Evolutionary conservation across 495 filamentous ascomycete species (phyloP).

Genomic region (Penicillium odoratum): DNA sequence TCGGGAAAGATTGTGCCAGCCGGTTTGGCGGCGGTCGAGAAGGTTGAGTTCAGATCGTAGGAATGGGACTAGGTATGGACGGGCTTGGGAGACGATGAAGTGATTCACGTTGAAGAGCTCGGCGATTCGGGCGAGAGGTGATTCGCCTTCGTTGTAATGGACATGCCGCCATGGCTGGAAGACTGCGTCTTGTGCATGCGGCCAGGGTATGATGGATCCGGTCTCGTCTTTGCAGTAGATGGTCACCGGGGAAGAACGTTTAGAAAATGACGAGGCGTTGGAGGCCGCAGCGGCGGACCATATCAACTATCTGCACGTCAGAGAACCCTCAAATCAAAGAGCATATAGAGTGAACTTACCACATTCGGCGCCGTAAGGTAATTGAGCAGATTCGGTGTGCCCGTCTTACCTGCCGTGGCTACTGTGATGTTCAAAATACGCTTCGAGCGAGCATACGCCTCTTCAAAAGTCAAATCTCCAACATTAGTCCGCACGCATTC

Average conservation of each 20-base stretch:
- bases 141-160: conserved; percentile 71
- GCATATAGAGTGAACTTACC: conserved; percentile 48
- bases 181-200: conserved; percentile 61
- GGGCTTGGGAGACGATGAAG: conserved; percentile 94
- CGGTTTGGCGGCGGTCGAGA: conserved; percentile 61
- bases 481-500: conserved; percentile 84
- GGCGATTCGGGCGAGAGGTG: conserved; percentile 78
- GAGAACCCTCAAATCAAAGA: background rate
- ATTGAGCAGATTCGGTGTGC: conserved; percentile 83
- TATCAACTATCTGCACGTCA: conserved; percentile 57
- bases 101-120: conserved; percentile 98
- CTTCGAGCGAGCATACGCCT: conserved; percentile 84
- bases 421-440: conserved; percentile 92
- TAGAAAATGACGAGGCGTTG: conserved; percentile 66
- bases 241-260: conserved; percentile 64
- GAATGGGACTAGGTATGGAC: conserved; percentile 91
- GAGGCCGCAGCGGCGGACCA: conserved; percentile 94
- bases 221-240: conserved; percentile 82
- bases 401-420: conserved; percentile 68
- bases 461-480: conserved; percentile 90
- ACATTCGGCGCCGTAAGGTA: conserved; percentile 95
- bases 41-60: conserved; percentile 78
- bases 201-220: conserved; percentile 80
- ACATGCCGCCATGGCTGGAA: conserved; percentile 70
- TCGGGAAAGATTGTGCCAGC: conserved; percentile 56